Conservation (phyloP, 2,329 filamentous ascomycete genomes). For the Metarhizium robertsii region DNA sequence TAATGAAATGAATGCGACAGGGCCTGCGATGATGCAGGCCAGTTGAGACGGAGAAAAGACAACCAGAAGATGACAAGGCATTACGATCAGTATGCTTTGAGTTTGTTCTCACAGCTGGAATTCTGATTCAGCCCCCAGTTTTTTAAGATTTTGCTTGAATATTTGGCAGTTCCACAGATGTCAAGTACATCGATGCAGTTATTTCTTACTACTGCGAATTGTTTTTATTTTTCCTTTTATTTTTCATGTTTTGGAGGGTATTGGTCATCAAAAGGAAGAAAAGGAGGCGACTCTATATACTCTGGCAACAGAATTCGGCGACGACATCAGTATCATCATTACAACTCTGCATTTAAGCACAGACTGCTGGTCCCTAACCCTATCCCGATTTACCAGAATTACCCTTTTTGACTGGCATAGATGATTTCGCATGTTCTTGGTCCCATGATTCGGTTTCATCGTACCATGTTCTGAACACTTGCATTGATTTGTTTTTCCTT, state of each 20-base stretch:
- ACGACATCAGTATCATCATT: conserved; percentile 10
- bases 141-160: not conserved
- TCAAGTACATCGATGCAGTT: not conserved
- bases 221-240: conserved; percentile 6
- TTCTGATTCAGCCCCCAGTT: not conserved
- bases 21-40: conserved; percentile 19
- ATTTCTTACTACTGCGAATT: not conserved
- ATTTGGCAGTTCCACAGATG: not conserved
- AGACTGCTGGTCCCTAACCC: conserved; percentile 4
- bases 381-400: conserved; percentile 5
- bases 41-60: conserved; percentile 10
- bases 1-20: conserved; percentile 31
- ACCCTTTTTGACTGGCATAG: not conserved
- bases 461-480: not conserved
- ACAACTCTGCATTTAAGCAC: not conserved
- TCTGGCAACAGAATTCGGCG: conserved; percentile 24
- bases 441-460: not conserved
- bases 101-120: not conserved
- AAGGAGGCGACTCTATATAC: conserved; percentile 15
- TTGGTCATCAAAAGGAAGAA: conserved; percentile 6
- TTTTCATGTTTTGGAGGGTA: conserved; percentile 5
- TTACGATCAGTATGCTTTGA: not conserved
- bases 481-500: not conserved
- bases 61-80: not conserved
- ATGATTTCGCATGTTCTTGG: not conserved